phyloP scores from a whole-genome alignment of 208 protist genomes.

The Porcisia hertigi region DNA sequence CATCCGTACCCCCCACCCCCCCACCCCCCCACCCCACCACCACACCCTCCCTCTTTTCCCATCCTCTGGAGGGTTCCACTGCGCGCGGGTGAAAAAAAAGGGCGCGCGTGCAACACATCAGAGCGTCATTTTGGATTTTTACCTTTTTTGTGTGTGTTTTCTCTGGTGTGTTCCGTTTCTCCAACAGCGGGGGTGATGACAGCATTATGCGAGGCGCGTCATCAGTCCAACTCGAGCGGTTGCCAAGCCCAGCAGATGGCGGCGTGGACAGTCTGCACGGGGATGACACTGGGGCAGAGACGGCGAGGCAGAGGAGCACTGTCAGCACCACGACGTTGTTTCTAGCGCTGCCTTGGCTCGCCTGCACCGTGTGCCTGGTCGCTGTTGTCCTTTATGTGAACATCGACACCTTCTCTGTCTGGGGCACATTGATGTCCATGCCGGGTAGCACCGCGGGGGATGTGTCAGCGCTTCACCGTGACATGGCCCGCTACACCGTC shows the following conservation, averaged over 20 bases:
- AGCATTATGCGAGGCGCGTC: background rate
- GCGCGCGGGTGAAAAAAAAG: too few relatives aligned
- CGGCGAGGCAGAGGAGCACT: background rate
- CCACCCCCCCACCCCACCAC: too few relatives aligned
- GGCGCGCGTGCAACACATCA: too few relatives aligned
- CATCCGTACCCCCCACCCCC: too few relatives aligned
- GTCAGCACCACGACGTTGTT: constrained; percentile 9
- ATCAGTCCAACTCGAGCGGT: background rate
- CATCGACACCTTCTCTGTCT: constrained; percentile 9
- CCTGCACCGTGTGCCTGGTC: constrained; percentile 16
- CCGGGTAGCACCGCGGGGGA: background rate
- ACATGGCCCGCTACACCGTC: constrained; percentile 27
- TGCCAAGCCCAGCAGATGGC: background rate
- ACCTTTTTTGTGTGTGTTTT: too few relatives aligned
- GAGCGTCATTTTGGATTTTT: too few relatives aligned
- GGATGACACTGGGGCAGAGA: background rate
- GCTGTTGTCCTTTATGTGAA: constrained; percentile 28
- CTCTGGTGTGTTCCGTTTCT: too few relatives aligned
- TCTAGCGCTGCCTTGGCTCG: constrained; percentile 10
- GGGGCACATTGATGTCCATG: background rate
- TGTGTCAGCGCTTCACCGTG: background rate
- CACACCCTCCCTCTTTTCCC: too few relatives aligned
- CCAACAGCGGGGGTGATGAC: too few relatives aligned
- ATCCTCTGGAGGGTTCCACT: too few relatives aligned
- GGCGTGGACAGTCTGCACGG: constrained; percentile 15